Conservation (phyloP, 306 rosid species). For the Vachellia collinsii region DNA sequence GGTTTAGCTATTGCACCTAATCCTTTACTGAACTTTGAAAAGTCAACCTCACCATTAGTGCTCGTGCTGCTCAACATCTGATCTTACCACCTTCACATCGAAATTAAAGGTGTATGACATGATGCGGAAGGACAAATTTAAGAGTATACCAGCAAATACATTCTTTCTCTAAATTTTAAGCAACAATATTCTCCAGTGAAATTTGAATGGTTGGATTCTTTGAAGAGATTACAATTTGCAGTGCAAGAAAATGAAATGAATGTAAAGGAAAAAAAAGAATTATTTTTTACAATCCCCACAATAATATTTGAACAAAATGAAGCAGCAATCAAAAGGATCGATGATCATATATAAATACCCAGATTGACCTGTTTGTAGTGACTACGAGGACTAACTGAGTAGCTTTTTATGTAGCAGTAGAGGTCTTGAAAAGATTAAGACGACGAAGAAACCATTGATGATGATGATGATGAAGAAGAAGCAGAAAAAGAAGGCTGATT, state of each 20-base stretch:
- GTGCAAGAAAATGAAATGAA: constrained; percentile 24
- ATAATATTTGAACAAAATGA: constrained; percentile 37
- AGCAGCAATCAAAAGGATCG: constrained; percentile 32
- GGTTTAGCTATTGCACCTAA: constrained; percentile 31
- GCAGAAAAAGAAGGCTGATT: constrained; percentile 32
- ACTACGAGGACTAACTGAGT: constrained; percentile 36
- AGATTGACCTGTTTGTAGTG: constrained; percentile 31
- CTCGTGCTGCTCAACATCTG: neutral
- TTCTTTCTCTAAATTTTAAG: neutral
- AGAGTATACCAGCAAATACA: neutral
- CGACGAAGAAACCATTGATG: constrained; percentile 32
- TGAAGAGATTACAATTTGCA: constrained; percentile 44
- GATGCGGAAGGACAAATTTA: neutral
- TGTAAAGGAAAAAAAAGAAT: constrained; percentile 41
- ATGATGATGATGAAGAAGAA: constrained; percentile 24
- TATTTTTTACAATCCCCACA: constrained; percentile 59
- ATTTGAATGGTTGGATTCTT: constrained; percentile 40
- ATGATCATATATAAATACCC: constrained; percentile 50
- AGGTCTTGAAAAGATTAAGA: constrained; percentile 14
- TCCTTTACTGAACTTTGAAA: constrained; percentile 3
- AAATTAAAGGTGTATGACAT: neutral
- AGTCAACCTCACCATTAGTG: neutral
- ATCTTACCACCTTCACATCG: neutral
- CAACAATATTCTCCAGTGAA: constrained; percentile 30
- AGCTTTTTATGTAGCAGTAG: neutral